Evolutionary conservation across 345 rosid species (phyloP).

Genomic region (Aquilaria sinensis): DNA sequence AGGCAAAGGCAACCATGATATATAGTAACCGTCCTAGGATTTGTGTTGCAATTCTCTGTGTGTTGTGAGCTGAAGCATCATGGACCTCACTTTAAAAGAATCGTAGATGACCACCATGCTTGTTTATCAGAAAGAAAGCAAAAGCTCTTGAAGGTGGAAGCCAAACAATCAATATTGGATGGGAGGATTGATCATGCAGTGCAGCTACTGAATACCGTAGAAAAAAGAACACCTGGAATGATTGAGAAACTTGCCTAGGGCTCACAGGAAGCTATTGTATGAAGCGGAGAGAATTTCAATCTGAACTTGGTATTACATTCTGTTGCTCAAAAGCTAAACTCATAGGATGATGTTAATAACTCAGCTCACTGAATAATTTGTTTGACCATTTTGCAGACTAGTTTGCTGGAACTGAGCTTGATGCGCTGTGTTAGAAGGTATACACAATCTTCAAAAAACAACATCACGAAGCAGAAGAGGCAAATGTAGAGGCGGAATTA

Average conservation of each 20-base stretch:
- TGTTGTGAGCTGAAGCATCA: constrained; percentile 84
- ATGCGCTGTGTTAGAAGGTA: constrained; percentile 53
- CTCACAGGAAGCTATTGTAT: constrained; percentile 77
- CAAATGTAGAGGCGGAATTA: constrained; percentile 31
- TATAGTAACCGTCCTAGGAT: constrained; percentile 1
- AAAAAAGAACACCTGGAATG: constrained; percentile 52
- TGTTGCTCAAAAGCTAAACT: not conserved
- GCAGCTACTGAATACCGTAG: constrained; percentile 43
- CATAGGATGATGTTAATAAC: not conserved
- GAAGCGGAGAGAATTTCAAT: constrained; percentile 80
- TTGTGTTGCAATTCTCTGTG: constrained; percentile 23
- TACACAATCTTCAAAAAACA: constrained; percentile 32
- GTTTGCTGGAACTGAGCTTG: constrained; percentile 59
- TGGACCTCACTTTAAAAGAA: constrained; percentile 75
- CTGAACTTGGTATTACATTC: constrained; percentile 64
- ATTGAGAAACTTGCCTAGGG: constrained; percentile 67
- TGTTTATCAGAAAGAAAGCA: constrained; percentile 54
- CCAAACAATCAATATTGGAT: constrained; percentile 51
- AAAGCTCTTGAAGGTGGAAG: constrained; percentile 59
- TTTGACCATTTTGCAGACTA: constrained; percentile 45
- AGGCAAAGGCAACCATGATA: too few species aligned
- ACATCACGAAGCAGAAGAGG: constrained; percentile 25
- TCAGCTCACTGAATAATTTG: not conserved
- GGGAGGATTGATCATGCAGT: constrained; percentile 46
- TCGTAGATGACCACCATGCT: constrained; percentile 63